Percentiles rank a stretch among this genome's conserved stretches.
These are phyloP conservation scores for Viola pubescens DNA, from an alignment of 441 rosid species.

Conservation along the genomic window DNA sequence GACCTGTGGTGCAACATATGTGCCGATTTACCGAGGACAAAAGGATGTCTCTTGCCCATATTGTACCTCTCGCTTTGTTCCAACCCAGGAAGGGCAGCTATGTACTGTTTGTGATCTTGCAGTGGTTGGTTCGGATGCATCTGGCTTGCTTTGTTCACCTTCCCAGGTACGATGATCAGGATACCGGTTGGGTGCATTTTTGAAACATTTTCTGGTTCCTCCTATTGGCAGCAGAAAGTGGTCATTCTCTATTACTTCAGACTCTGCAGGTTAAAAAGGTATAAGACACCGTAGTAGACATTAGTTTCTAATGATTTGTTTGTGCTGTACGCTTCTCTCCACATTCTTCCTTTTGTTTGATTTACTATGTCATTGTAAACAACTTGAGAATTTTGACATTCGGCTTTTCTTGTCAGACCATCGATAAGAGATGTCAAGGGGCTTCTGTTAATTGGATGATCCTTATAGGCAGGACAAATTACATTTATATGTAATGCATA, in stretches of 20 bases:
- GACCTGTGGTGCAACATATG: constrained; percentile 73
- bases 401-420: constrained; percentile 31
- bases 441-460: constrained; percentile 25
- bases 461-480: constrained; percentile 27
- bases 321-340: constrained; percentile 13
- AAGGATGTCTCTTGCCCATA: constrained; percentile 76
- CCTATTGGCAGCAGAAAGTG: constrained; percentile 6
- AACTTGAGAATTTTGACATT: constrained; percentile 38
- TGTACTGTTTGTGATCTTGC: constrained; percentile 84
- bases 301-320: constrained; percentile 23
- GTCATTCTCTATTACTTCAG: constrained; percentile 7
- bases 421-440: constrained; percentile 24
- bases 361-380: constrained; percentile 34
- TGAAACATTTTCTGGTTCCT: constrained; percentile 10
- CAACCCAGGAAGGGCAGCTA: constrained; percentile 57
- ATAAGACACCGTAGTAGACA: constrained; percentile 23
- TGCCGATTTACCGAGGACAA: constrained; percentile 83
- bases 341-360: constrained; percentile 1
- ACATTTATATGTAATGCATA: constrained; percentile 23
- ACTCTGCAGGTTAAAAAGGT: constrained; percentile 24
- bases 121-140: constrained; percentile 78
- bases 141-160: constrained; percentile 46
- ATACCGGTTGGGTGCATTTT: constrained; percentile 40
- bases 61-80: constrained; percentile 71
- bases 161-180: constrained; percentile 47